Conservation (phyloP, 176 grass and related monocot species). For the Oryza glaberrima region DNA sequence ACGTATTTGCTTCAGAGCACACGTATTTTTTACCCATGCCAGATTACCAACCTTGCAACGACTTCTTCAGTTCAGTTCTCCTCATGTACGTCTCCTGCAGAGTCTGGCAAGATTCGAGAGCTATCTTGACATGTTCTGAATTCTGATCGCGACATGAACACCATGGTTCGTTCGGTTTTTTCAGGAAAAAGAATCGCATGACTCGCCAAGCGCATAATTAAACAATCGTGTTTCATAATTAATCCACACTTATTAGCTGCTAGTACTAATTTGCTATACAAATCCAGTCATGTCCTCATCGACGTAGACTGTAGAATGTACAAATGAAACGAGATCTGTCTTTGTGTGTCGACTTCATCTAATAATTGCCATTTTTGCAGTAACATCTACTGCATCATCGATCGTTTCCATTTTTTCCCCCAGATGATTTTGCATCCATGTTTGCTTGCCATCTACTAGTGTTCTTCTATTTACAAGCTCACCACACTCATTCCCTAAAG, state of each 20-base stretch:
- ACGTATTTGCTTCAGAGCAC: not conserved
- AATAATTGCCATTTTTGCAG: not conserved
- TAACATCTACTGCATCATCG: not conserved
- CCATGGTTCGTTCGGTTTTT: not conserved
- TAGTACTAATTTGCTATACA: constrained; percentile 7
- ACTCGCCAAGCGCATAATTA: not conserved
- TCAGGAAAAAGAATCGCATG: not conserved
- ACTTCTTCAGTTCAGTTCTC: not conserved
- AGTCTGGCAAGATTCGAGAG: not conserved
- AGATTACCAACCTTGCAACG: constrained; percentile 12
- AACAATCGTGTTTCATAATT: not conserved
- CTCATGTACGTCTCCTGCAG: not conserved
- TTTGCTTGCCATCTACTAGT: constrained; percentile 19
- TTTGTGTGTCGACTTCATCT: not conserved
- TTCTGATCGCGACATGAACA: constrained; percentile 16
- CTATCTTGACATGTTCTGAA: constrained; percentile 17
- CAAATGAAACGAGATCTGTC: not conserved
- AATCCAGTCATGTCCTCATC: not conserved
- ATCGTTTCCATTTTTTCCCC: not conserved
- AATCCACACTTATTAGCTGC: not conserved
- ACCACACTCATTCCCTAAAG: not conserved
- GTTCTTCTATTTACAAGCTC: constrained; percentile 39
- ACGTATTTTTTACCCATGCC: not conserved
- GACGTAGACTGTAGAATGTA: not conserved
- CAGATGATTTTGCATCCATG: not conserved